Base-by-base conservation (phyloP, 75 land plant species). In the Gnetum montanum region DNA sequence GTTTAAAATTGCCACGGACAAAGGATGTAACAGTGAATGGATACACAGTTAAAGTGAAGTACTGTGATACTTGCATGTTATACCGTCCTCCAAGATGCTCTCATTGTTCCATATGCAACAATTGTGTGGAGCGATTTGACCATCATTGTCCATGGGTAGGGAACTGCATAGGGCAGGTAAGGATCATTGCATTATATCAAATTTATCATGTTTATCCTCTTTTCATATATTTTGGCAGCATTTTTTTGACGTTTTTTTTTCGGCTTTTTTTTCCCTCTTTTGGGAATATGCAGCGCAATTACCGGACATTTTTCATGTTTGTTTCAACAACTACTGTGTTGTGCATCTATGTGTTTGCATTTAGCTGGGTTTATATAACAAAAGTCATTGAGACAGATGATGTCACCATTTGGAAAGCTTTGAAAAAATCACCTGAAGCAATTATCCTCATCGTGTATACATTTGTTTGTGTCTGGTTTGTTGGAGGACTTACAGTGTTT, bases 61-160 rank as follows among this genome's bases (percentile, higher is more conserved):
- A 90, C 57, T 90, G 96, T 72, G 86, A 90, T 54, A 90, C 96
- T 2, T 90, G 96, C 72, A 90, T 90, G 96, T 81, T 86, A 16
- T 90, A 90, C 57, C 71, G 91, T 13, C 84, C 88, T 30, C 88
- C 91, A 24, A 76, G 88, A 8, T 84, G 88, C 34, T 84, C 88
- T 6, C 88, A 84, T 36, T 84, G 88, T 57, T 80, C 85, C 2
- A 84, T 84, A 16, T 84, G 88, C 62, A 84, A 84, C 54, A 84
- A 84, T 38, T 84, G 88, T 59, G 88, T 84, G 36, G 72, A 72
- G 30, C 76, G 81, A 7, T 84, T 84, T 34, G 88, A 84, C 43
- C 88, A 84, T 59, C 88, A 84, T 34, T 84, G 88, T 51, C 88
- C 88, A 13, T 84, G 88, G 88, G 88, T 84, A 38, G 88, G 88